Evolutionary conservation across 73 alveolate genomes (phyloP).

Genomic region (Loxodes magnus): DNA sequence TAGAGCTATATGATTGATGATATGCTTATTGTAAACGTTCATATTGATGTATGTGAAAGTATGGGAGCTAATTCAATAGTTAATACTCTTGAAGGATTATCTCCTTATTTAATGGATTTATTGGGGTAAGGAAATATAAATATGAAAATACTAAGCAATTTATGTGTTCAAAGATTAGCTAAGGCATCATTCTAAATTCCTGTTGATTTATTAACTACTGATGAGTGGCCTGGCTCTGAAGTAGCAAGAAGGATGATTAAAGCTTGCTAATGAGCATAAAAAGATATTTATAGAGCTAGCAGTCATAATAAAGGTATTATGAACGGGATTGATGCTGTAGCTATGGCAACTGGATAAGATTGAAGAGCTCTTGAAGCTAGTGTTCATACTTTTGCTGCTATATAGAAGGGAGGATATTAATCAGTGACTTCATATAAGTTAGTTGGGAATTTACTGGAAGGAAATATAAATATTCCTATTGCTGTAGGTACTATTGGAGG

Average conservation of each 20-base stretch:
- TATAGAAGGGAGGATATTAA: slow-evolving; percentile 64
- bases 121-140: slow-evolving; percentile 68
- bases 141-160: slow-evolving; percentile 78
- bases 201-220: slow-evolving; percentile 56
- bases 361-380: slow-evolving; percentile 93
- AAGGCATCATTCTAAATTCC: slow-evolving; percentile 72
- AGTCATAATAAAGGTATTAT: slow-evolving; percentile 97
- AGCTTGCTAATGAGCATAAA: slow-evolving; percentile 79
- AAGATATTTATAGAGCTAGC: slow-evolving; percentile 81
- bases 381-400: slow-evolving; percentile 91
- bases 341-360: slow-evolving; percentile 96
- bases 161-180: slow-evolving; percentile 81
- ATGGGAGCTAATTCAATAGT: slow-evolving; percentile 96
- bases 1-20: slow-evolving; percentile 16
- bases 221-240: slow-evolving; percentile 65
- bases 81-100: slow-evolving; percentile 78
- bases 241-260: slow-evolving; percentile 79
- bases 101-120: slow-evolving; percentile 49
- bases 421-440: slow-evolving; percentile 74
- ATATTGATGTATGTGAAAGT: slow-evolving; percentile 85
- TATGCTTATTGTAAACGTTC: slow-evolving; percentile 47
- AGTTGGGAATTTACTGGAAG: slow-evolving; percentile 49
- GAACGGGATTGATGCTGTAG: slow-evolving; percentile 98
- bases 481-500: slow-evolving; percentile 96
- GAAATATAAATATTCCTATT: slow-evolving; percentile 81